Percentiles rank a stretch among this genome's conserved stretches.
These are phyloP conservation scores for Schizonepeta tenuifolia DNA, from an alignment of 257 asterid genomes.

Conservation along the genomic window DNA sequence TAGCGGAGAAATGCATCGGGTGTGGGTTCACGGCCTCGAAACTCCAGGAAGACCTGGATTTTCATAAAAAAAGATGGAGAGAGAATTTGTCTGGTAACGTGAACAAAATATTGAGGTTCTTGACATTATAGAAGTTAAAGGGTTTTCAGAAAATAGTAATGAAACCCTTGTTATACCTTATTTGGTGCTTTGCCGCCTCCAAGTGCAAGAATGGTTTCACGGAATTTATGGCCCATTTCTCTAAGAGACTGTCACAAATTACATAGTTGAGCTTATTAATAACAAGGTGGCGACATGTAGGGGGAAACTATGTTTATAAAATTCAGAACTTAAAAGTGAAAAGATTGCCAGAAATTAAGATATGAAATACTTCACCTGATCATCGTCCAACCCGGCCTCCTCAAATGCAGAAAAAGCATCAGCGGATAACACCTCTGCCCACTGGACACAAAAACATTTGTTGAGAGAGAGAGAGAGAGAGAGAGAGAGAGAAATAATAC, in stretches of 20 bases:
- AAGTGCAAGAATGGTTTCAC: conserved; percentile 55
- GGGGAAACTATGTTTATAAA: neutral
- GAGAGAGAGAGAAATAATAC: too few species aligned
- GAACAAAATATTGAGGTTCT: neutral
- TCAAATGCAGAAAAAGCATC: conserved; percentile 64
- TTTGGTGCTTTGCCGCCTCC: conserved; percentile 64
- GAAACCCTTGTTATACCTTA: conserved; percentile 38
- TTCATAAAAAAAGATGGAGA: neutral
- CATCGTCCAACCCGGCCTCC: conserved; percentile 51
- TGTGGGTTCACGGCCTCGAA: conserved; percentile 57
- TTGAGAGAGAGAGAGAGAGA: conserved; percentile 18
- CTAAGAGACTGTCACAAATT: conserved; percentile 42
- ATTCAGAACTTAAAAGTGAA: neutral
- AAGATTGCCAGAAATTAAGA: neutral
- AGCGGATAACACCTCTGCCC: conserved; percentile 60
- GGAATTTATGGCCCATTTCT: conserved; percentile 50
- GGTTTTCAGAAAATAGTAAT: neutral
- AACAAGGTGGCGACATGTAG: neutral
- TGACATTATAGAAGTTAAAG: neutral
- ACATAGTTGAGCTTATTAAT: neutral
- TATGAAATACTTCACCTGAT: conserved; percentile 38
- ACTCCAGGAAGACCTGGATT: conserved; percentile 48
- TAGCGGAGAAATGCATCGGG: conserved; percentile 57
- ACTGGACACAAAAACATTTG: conserved; percentile 35
- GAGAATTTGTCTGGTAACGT: neutral